These are phyloP conservation scores for Trichoderma afroharzianum DNA, from an alignment of 2,329 filamentous ascomycete species.

Conservation along the genomic window DNA sequence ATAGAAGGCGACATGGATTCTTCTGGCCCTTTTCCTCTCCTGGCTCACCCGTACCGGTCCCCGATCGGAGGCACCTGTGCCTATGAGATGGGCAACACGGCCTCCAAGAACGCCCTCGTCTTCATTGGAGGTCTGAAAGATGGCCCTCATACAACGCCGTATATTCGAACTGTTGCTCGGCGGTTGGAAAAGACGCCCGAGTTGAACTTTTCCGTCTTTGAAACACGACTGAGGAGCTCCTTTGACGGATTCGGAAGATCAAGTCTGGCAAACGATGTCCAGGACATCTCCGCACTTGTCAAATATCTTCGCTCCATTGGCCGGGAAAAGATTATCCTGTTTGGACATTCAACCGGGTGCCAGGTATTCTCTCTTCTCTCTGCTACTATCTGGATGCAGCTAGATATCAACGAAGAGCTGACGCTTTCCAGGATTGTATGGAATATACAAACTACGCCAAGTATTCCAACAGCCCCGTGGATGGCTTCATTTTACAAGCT, in stretches of 20 bases:
- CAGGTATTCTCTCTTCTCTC: slow-evolving; percentile 38
- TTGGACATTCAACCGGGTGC: slow-evolving; percentile 58
- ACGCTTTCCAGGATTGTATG: slow-evolving; percentile 48
- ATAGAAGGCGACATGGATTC: slow-evolving; percentile 25
- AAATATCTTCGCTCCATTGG: slow-evolving; percentile 51
- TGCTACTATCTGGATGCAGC: too few species aligned
- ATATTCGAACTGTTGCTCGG: slow-evolving; percentile 47
- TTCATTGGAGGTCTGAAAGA: slow-evolving; percentile 70
- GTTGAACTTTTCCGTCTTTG: slow-evolving; percentile 52
- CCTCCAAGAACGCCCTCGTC: slow-evolving; percentile 56
- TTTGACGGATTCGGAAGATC: slow-evolving; percentile 51
- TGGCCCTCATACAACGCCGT: slow-evolving; percentile 62
- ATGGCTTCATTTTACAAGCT: slow-evolving; percentile 77
- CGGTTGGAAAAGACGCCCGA: slow-evolving; percentile 37
- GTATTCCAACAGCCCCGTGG: slow-evolving; percentile 50
- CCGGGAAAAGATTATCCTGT: slow-evolving; percentile 49
- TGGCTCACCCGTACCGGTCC: slow-evolving; percentile 45
- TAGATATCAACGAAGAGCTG: neutral
- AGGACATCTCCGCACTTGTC: slow-evolving; percentile 51
- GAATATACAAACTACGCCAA: slow-evolving; percentile 47
- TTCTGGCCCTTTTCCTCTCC: slow-evolving; percentile 38
- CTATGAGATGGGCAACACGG: slow-evolving; percentile 43
- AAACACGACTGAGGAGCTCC: slow-evolving; percentile 53
- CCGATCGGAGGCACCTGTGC: slow-evolving; percentile 39
- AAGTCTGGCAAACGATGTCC: slow-evolving; percentile 49